These are phyloP conservation scores for Sarocladiaceae sp. DNA, from an alignment of 2,329 filamentous ascomycete species.

Conservation along the genomic window DNA sequence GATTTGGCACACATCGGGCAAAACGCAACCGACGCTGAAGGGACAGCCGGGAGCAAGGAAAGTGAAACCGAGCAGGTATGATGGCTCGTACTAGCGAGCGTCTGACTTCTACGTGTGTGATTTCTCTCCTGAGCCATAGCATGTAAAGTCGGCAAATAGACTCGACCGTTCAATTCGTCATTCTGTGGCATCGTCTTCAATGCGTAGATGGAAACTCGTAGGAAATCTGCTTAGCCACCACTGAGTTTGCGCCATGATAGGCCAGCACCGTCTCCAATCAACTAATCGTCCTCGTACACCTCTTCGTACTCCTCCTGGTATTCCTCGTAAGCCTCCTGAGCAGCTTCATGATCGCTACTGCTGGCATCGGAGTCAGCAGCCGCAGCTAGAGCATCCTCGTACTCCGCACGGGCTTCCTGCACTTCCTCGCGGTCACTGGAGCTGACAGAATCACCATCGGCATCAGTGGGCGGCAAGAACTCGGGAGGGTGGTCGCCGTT, in stretches of 20 bases:
- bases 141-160: too few relatives aligned
- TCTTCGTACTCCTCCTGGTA: conserved; percentile 48
- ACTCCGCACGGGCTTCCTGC: conserved; percentile 37
- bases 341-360: conserved; percentile 47
- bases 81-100: conserved; percentile 5
- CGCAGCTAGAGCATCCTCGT: conserved; percentile 37
- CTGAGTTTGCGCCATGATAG: too few relatives aligned
- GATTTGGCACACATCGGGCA: neutral
- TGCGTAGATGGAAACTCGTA: neutral
- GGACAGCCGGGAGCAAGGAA: neutral
- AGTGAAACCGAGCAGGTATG: neutral
- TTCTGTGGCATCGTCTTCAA: too few relatives aligned
- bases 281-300: conserved; percentile 28
- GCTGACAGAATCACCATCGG: conserved; percentile 36
- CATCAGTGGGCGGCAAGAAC: conserved; percentile 33
- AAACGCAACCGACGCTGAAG: neutral
- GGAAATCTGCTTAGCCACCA: too few relatives aligned
- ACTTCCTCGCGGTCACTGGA: conserved; percentile 38
- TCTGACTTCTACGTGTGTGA: neutral
- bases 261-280: conserved; percentile 2
- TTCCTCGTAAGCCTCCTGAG: conserved; percentile 48
- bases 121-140: too few relatives aligned
- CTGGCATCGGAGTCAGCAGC: conserved; percentile 39
- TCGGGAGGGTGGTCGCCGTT: conserved; percentile 24
- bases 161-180: too few relatives aligned